Evolutionary conservation across 2,329 filamentous ascomycete genomes (phyloP), one percentile per base, ranked within the genome.

Genomic region (Aspergillus sp.): DNA sequence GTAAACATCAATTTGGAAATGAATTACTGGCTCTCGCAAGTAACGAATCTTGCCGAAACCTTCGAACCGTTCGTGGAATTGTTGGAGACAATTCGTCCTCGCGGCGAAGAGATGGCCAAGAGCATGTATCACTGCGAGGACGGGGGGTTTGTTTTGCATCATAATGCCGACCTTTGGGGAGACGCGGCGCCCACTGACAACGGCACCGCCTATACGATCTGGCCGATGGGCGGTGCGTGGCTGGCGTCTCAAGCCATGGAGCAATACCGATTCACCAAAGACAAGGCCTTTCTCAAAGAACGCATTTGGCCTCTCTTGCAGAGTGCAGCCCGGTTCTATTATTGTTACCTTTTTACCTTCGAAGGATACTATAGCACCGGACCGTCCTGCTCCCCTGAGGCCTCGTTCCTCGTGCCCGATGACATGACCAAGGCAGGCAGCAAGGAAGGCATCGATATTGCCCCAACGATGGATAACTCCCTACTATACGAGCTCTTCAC

Each of bases 1-100:
- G 75, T 80, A 36, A 83, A 87, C 60, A 85, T 87, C 64, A 87
- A 87, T 56, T 59, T 86, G 0, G 81, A 87, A 62, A 87, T 86
- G 84, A 87, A 86, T 59, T 81, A 86, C 63, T 87, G 85, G 84
- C 75, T 73, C 0, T 78, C 80, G 0, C 81, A 84, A 31, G 81
- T 84, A 55, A 84, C 82, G 0, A 74, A 82, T 0, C 76, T 82
- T 55, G 78, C 36, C 0, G 77, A 78, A 12, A 76, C 72, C 0
- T 72, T 78, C 11, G 58, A 72, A 1, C 78, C 80, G 0, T 58
- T 83, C 0, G 77, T 81, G 20, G 72, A 75, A 16, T 67, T 79
- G 1, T 66, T 81, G 5, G 73, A 79, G 11, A 63, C 67, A 1
- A 71, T 74, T 55, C 55, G 64, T 60, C 59, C 29, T 31, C 61